Percentiles rank a stretch among this genome's conserved stretches.
These are phyloP conservation scores for Neurospora tetraspora DNA, from an alignment of 495 filamentous ascomycete genomes.

Conservation along the genomic window DNA sequence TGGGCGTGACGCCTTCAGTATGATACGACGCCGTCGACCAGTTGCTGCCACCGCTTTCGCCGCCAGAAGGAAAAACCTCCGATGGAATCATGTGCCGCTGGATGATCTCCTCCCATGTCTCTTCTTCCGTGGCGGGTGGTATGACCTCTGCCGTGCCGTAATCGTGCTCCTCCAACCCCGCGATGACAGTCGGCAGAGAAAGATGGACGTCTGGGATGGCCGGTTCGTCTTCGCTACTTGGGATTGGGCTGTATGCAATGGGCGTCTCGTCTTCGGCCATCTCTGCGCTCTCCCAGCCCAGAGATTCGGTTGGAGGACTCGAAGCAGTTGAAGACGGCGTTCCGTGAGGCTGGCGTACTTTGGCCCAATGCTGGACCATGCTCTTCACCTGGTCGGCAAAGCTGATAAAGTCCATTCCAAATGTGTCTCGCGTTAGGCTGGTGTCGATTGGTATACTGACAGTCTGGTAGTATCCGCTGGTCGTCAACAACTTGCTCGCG, in stretches of 20 bases:
- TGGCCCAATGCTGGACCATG: constrained; percentile 12
- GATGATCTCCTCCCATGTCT: not conserved
- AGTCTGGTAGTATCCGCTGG: constrained; percentile 26
- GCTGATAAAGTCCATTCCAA: constrained; percentile 35
- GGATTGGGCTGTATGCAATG: not conserved
- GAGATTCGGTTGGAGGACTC: not conserved
- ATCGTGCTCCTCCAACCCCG: not conserved
- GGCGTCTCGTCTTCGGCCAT: not conserved
- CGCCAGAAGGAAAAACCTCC: not conserved
- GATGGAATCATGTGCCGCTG: not conserved
- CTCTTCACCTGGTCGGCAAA: constrained; percentile 41
- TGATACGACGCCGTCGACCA: not conserved
- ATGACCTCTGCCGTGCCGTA: not conserved
- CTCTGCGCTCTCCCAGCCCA: not conserved
- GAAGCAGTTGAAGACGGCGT: constrained; percentile 7
- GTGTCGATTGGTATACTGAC: constrained; percentile 32
- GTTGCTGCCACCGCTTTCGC: not conserved
- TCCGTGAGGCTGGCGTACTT: constrained; percentile 9
- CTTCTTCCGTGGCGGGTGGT: not conserved
- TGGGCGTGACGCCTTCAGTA: not conserved
- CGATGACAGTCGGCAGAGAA: not conserved
- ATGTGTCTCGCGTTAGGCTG: constrained; percentile 30
- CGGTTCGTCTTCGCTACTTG: not conserved
- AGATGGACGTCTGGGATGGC: not conserved
- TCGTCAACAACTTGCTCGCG: constrained; percentile 24